Percentiles rank a stretch among this genome's conserved stretches.
Evolutionary conservation across 352 stramenopile genomes (phyloP).

Genomic region (Hyaloperonospora arabidopsidis): DNA sequence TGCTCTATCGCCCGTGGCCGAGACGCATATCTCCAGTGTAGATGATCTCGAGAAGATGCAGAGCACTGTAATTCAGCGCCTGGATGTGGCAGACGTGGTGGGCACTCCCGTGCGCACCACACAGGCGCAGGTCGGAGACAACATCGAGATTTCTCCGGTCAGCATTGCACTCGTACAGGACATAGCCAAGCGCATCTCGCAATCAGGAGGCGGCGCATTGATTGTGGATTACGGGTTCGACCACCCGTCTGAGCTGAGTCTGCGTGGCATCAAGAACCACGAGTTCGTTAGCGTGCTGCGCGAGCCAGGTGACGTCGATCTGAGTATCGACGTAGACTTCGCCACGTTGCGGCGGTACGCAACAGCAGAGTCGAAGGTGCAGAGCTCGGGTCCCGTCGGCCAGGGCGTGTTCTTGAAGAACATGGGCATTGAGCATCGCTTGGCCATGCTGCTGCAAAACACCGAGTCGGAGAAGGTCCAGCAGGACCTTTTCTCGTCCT

Average conservation of each 20-base stretch:
- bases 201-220: conserved; percentile 80
- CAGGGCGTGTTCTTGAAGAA: conserved; percentile 91
- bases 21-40: conserved; percentile 23
- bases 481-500: conserved; percentile 85
- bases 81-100: conserved; percentile 41
- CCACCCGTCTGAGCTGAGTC: conserved; percentile 80
- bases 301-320: conserved; percentile 89
- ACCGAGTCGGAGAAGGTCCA: conserved; percentile 67
- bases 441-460: conserved; percentile 86
- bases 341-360: conserved; percentile 61
- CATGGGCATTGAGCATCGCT: conserved; percentile 91
- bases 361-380: conserved; percentile 43
- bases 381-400: conserved; percentile 81
- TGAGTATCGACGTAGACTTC: conserved; percentile 88
- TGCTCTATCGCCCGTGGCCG: conserved; percentile 21
- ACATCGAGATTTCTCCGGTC: conserved; percentile 91
- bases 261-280: conserved; percentile 92
- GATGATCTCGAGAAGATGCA: conserved; percentile 27
- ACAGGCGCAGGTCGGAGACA: conserved; percentile 66
- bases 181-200: conserved; percentile 82
- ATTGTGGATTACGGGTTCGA: conserved; percentile 95
- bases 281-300: conserved; percentile 89
- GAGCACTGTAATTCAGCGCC: conserved; percentile 26
- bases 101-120: conserved; percentile 42
- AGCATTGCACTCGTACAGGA: conserved; percentile 89